A percentile compares a stretch with the other conserved stretches of the same genome.
Evolutionary conservation across 192 early-diverging fungal genomes (phyloP).

Genomic region (Coemansia sp.): DNA sequence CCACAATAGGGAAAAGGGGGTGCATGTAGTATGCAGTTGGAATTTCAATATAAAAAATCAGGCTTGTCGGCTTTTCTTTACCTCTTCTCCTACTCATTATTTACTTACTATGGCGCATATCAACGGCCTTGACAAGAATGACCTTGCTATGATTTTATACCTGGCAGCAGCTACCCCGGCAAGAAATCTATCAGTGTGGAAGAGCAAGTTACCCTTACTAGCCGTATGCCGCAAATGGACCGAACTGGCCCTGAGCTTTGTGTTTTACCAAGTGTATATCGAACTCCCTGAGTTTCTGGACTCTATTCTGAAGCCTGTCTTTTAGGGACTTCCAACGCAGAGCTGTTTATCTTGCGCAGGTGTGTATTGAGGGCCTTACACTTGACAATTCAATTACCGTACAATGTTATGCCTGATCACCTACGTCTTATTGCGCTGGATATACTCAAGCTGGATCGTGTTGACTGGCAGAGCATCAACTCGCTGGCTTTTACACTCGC

Average conservation of each 20-base stretch:
- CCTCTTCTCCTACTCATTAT: neutral
- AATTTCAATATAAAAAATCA: neutral
- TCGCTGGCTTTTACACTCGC: no score
- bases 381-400: no score
- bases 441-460: neutral
- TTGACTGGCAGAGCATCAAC: neutral
- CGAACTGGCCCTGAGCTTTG: neutral
- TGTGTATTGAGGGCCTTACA: no score
- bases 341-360: no score
- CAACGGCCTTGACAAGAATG: neutral
- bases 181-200: neutral
- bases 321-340: no score
- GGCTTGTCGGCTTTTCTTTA: neutral
- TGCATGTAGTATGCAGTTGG: neutral
- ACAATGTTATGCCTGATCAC: no score
- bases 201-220: neutral
- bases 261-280: neutral
- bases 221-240: neutral
- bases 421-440: neutral
- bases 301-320: neutral
- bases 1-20: no score
- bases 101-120: no score
- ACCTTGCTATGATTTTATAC: neutral
- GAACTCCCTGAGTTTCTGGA: neutral
- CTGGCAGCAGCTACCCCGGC: neutral